Conservation (phyloP, 1,284 basidiomycete species). For the Pascua guehoae region DNA sequence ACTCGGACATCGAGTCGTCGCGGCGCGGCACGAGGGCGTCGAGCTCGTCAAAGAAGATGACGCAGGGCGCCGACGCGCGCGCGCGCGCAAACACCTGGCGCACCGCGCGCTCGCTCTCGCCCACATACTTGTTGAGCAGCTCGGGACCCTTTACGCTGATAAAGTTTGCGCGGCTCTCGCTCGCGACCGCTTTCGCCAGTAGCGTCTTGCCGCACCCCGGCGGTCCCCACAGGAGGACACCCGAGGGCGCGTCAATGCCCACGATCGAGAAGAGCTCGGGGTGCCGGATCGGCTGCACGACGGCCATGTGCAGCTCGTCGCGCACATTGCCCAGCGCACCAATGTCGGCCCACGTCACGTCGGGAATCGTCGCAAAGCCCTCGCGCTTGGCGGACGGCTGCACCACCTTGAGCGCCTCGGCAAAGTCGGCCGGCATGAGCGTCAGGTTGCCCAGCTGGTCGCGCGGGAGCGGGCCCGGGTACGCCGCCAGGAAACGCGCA, state of each 20-base stretch:
- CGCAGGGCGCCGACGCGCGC: constrained; percentile 90
- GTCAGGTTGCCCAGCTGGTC: constrained; percentile 73
- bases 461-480: constrained; percentile 70
- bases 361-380: constrained; percentile 94
- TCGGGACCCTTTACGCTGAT: constrained; percentile 98
- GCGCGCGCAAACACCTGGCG: constrained; percentile 97
- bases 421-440: constrained; percentile 77
- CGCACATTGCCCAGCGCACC: constrained; percentile 83
- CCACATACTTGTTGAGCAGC: constrained; percentile 92
- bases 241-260: constrained; percentile 81
- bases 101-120: constrained; percentile 93
- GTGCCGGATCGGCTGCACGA: constrained; percentile 87
- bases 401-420: constrained; percentile 71
- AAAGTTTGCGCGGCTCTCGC: constrained; percentile 89
- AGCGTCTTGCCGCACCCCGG: constrained; percentile 97
- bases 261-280: constrained; percentile 84
- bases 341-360: constrained; percentile 91
- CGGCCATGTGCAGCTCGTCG: constrained; percentile 93
- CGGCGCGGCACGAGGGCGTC: constrained; percentile 92
- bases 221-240: constrained; percentile 96
- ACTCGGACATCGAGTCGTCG: constrained; percentile 90
- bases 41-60: constrained; percentile 99
- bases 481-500: constrained; percentile 78
- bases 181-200: constrained; percentile 93
- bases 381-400: constrained; percentile 96